Conservation (phyloP, 805 yeast genomes). For the Nakazawaea wyomingensis region DNA sequence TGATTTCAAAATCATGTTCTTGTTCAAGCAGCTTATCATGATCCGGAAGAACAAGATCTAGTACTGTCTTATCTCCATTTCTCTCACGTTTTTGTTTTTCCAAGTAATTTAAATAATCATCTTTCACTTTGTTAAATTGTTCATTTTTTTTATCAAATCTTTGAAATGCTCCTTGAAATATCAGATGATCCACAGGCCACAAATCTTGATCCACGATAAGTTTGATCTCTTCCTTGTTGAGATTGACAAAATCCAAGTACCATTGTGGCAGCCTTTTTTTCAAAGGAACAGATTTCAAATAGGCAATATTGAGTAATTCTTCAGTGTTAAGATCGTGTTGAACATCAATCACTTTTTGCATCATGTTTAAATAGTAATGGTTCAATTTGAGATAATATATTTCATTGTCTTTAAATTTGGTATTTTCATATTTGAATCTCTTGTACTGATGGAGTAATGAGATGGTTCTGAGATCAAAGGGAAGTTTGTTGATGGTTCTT, state of each 20-base stretch:
- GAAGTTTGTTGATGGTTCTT: conserved; percentile 1
- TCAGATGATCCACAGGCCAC: conserved; percentile 9
- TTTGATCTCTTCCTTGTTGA: background rate
- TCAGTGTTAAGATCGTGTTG: background rate
- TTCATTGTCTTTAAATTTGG: background rate
- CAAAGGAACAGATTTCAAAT: background rate
- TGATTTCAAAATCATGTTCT: background rate
- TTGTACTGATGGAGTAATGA: conserved; percentile 4
- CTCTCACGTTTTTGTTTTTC: conserved; percentile 1
- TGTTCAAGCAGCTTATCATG: background rate
- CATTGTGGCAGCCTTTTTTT: conserved; percentile 5
- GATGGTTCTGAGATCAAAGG: background rate
- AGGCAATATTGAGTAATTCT: conserved; percentile 2
- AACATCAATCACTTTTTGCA: background rate
- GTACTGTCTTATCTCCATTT: background rate
- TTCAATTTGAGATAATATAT: conserved; percentile 1
- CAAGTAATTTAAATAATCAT: background rate
- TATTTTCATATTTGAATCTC: conserved; percentile 1
- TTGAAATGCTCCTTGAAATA: too few relatives aligned
- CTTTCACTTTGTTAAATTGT: background rate
- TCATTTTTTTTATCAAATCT: background rate
- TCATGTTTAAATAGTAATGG: conserved; percentile 3
- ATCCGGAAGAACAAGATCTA: background rate
- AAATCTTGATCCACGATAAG: background rate
- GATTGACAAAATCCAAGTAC: conserved; percentile 9